A percentile compares a stretch with the other conserved stretches of the same genome.
Evolutionary conservation across 73 alveolate genomes (phyloP).

Genomic region (Paramecium sexaurelia): DNA sequence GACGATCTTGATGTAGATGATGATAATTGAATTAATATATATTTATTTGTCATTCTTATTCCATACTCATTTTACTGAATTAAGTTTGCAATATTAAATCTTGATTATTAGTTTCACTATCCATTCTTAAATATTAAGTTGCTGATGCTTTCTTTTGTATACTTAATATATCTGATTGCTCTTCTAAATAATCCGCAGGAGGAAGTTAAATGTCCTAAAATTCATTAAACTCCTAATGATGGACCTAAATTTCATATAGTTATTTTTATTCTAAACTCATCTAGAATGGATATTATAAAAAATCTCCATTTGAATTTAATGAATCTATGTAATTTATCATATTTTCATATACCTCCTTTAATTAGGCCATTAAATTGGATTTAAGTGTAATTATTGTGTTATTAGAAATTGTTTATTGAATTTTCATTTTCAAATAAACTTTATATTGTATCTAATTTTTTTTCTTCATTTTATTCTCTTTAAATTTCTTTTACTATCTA

Average conservation of each 20-base stretch:
- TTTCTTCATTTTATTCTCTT: neutral
- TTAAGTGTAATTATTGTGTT: neutral
- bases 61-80: conserved; percentile 26
- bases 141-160: neutral
- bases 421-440: neutral
- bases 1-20: conserved; percentile 51
- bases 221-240: neutral
- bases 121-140: neutral
- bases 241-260: neutral
- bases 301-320: conserved; percentile 10
- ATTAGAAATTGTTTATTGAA: neutral
- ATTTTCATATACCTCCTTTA: neutral
- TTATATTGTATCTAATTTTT: neutral
- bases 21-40: conserved; percentile 38
- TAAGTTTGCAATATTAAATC: neutral
- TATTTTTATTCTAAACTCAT: neutral
- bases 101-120: neutral
- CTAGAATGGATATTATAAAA: neutral
- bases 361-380: neutral
- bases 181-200: neutral
- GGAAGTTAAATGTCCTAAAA: neutral
- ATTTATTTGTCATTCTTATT: neutral
- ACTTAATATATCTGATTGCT: neutral
- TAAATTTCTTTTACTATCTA: neutral
- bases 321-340: neutral